phyloP scores from a whole-genome alignment of 148 eudicot species.

The Rhododendron mucronatum region DNA sequence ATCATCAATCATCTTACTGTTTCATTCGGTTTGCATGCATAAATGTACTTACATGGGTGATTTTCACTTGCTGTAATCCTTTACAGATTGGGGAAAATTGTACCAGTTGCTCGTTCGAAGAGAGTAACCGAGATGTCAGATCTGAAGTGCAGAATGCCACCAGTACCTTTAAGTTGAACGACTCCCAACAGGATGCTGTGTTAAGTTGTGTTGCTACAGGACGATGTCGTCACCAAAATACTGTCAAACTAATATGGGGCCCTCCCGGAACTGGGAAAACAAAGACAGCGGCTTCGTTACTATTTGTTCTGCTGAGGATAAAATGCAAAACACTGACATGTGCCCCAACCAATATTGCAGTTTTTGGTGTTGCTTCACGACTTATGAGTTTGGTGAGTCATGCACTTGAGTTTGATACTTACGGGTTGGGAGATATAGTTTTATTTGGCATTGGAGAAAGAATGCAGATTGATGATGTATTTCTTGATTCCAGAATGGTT shows the following conservation, averaged over 20 bases:
- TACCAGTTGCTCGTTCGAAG: not conserved
- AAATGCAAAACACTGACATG: too few relatives aligned
- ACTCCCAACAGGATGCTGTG: slow-evolving; percentile 40
- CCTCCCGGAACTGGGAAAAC: too few relatives aligned
- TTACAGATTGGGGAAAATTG: slow-evolving; percentile 4
- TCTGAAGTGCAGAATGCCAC: slow-evolving; percentile 2
- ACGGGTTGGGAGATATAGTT: too few relatives aligned
- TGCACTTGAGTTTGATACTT: too few relatives aligned
- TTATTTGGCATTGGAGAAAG: too few relatives aligned
- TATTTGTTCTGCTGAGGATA: too few relatives aligned
- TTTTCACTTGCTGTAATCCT: not conserved
- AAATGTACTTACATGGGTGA: not conserved
- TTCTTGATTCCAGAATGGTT: slow-evolving; percentile 27
- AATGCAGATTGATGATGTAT: slow-evolving; percentile 21
- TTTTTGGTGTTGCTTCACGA: too few relatives aligned
- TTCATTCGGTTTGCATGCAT: not conserved
- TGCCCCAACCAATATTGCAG: too few relatives aligned
- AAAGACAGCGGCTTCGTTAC: too few relatives aligned
- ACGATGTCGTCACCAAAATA: slow-evolving; percentile 25
- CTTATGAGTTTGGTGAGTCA: too few relatives aligned
- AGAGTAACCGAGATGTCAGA: not conserved
- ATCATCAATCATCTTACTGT: not conserved
- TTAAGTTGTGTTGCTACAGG: slow-evolving; percentile 30
- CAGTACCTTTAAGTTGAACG: slow-evolving; percentile 23
- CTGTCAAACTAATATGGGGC: slow-evolving; percentile 22